Evolutionary conservation across 805 yeast genomes (phyloP), one percentile per base, ranked within the genome.

Genomic region (Wickerhamiella sorbophila): DNA sequence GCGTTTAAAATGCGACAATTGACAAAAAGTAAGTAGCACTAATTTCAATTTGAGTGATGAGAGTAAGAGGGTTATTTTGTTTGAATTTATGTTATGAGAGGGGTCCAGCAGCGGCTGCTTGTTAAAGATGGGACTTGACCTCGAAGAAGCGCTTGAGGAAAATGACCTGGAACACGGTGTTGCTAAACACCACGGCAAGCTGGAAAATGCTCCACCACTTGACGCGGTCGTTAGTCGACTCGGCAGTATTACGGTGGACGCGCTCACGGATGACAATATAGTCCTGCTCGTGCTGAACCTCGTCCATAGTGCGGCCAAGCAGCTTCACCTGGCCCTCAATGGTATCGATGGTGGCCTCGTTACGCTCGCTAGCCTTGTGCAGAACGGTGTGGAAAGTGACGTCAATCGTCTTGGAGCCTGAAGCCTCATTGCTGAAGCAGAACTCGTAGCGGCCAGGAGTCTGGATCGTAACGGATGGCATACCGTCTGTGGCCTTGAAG

Each of bases 171-270:
- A 91, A 91, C 43, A 87, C 52, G 21, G 95, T 83, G 67, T 86
- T 91, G 47, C 71, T 73, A 15, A 79, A 80, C 36, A 88, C 96
- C 43, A 91, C 87, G 40, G 77, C 54, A 49, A 91, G 68, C 67
- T 88, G 98, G 71, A 87, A 80, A 26, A 84, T 70, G 21, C 95
- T 83, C 98, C 98, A 88, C 84, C 94, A 91, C 64, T 88, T 88
- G 50, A 88, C 97, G 56, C 98, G 77, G 42, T 91, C 79, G 63
- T 88, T 88, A 36, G 98, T 88, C 19, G 94, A 82, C 65, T 88
- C 98, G 4, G 98, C 97, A 8, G 98, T 88, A 66, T 88, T 91
- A 74, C 98, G 81, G 63, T 88, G 98, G 14, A 93, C 82, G 67
- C 96, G 80, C 65, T 88, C 98, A 65, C 98, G 78, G 47, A 88